These are phyloP conservation scores for Aphanomyces euteiches DNA, from an alignment of 352 stramenopile species.

Conservation along the genomic window DNA sequence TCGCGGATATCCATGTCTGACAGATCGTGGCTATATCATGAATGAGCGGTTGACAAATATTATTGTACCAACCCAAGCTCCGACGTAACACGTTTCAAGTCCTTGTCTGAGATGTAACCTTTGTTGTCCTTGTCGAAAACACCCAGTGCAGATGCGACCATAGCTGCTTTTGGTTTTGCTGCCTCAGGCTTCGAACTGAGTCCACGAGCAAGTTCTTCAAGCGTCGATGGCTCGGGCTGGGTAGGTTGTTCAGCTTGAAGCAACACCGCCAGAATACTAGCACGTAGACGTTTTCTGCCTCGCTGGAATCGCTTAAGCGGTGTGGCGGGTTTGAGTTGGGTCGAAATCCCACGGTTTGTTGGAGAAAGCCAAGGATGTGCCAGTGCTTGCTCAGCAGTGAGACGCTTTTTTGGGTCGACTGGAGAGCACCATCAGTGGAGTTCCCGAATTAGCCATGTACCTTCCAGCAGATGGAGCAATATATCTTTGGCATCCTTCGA, in stretches of 20 bases:
- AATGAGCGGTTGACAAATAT: not conserved
- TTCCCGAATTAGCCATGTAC: not conserved
- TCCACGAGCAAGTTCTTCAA: constrained; percentile 48
- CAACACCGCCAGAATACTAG: constrained; percentile 75
- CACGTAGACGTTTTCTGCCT: constrained; percentile 63
- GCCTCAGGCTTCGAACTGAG: constrained; percentile 67
- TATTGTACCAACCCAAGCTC: constrained; percentile 42
- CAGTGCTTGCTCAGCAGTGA: constrained; percentile 65
- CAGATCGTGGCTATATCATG: constrained; percentile 41
- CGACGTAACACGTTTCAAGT: constrained; percentile 69
- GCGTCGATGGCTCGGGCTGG: constrained; percentile 28
- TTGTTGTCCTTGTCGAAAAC: constrained; percentile 78
- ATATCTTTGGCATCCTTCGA: constrained; percentile 60
- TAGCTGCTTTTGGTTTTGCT: constrained; percentile 63
- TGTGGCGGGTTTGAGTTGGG: constrained; percentile 65
- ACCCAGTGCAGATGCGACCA: constrained; percentile 60
- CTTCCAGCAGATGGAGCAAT: constrained; percentile 65
- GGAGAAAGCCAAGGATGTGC: constrained; percentile 61
- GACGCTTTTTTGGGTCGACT: constrained; percentile 52
- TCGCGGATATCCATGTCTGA: constrained; percentile 76
- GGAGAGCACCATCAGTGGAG: not conserved
- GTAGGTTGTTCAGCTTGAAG: constrained; percentile 50
- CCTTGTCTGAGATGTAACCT: constrained; percentile 72
- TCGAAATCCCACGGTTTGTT: constrained; percentile 47
- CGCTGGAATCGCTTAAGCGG: constrained; percentile 76